Percentiles rank a stretch among this genome's conserved stretches.
Conservation (phyloP, 1,284 basidiomycete genomes). For the Ustanciosporium gigantosporum region DNA sequence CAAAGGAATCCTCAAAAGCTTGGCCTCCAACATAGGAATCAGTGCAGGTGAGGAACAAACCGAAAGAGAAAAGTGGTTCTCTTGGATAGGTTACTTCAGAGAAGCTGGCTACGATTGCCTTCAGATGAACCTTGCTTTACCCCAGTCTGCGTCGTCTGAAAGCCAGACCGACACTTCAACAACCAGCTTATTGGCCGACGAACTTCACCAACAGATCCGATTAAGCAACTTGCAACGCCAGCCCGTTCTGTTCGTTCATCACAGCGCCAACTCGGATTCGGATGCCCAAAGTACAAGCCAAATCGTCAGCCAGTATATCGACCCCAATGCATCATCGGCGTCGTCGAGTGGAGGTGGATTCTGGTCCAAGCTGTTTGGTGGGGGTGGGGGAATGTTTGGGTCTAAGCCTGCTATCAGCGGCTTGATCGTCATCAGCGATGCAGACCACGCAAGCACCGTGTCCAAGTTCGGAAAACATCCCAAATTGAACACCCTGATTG, state of each 20-base stretch:
- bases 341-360: conserved; percentile 6
- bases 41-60: conserved; percentile 2
- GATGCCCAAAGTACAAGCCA: not conserved
- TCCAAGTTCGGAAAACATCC: conserved; percentile 22
- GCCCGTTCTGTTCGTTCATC: conserved; percentile 37
- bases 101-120: conserved; percentile 41
- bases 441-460: conserved; percentile 7
- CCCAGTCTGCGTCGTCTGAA: not conserved
- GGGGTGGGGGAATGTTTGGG: conserved; percentile 17
- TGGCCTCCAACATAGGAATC: conserved; percentile 13
- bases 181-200: conserved; percentile 8
- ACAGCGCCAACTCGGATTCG: conserved; percentile 1
- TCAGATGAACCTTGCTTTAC: conserved; percentile 31
- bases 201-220: conserved; percentile 29
- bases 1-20: conserved; percentile 11
- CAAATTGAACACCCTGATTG: conserved; percentile 28
- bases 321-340: not conserved
- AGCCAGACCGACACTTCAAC: not conserved
- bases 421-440: conserved; percentile 25
- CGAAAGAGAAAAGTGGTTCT: conserved; percentile 23
- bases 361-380: conserved; percentile 19
- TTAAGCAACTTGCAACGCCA: conserved; percentile 30
- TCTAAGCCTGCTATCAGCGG: conserved; percentile 19
- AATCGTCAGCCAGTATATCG: conserved; percentile 24
- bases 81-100: conserved; percentile 38